Percentiles rank a stretch among this genome's conserved stretches.
Conservation (phyloP, 2,329 filamentous ascomycete species). For the Pseudocercospora macadamiae region DNA sequence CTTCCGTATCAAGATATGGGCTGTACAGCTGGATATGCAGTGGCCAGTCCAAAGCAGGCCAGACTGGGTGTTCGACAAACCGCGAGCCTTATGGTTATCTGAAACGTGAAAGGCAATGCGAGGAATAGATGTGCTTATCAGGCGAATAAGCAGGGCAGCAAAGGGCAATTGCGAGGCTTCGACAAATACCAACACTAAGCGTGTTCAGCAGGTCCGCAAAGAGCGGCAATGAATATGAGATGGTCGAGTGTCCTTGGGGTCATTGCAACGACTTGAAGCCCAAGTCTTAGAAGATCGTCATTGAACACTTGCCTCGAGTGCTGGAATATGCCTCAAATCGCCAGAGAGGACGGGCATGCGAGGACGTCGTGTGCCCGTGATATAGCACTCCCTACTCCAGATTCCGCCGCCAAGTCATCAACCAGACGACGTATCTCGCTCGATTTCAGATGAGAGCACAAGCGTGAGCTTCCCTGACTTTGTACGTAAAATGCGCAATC, state of each 20-base stretch:
- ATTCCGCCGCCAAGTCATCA: slow-evolving; percentile 15
- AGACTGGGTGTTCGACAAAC: slow-evolving; percentile 15
- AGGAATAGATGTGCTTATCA: slow-evolving; percentile 25
- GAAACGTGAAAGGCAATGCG: slow-evolving; percentile 3
- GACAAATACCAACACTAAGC: slow-evolving; percentile 25
- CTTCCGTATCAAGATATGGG: slow-evolving; percentile 14
- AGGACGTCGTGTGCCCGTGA: slow-evolving; percentile 21
- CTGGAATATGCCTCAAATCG: slow-evolving; percentile 13
- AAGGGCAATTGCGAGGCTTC: slow-evolving; percentile 10
- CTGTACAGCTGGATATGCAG: slow-evolving; percentile 20
- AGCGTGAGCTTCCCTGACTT: slow-evolving; percentile 9
- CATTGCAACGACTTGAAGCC: slow-evolving; percentile 32
- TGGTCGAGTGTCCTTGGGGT: slow-evolving; percentile 39
- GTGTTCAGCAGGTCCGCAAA: slow-evolving; percentile 34
- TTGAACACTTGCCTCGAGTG: slow-evolving; percentile 5
- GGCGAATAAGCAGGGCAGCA: slow-evolving; percentile 23
- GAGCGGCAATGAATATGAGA: slow-evolving; percentile 39
- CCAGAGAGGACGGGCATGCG: slow-evolving; percentile 12
- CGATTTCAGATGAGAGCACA: slow-evolving; percentile 12
- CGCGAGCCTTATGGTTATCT: slow-evolving; percentile 23
- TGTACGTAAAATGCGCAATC: slow-evolving; percentile 26
- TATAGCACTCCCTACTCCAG: slow-evolving; percentile 13
- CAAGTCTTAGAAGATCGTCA: background rate
- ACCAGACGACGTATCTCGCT: slow-evolving; percentile 5
- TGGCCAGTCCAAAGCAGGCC: slow-evolving; percentile 12